Evolutionary conservation across 179 eudicot species (phyloP), one percentile per base, ranked within the genome.

Genomic region (Camellia oleifera): DNA sequence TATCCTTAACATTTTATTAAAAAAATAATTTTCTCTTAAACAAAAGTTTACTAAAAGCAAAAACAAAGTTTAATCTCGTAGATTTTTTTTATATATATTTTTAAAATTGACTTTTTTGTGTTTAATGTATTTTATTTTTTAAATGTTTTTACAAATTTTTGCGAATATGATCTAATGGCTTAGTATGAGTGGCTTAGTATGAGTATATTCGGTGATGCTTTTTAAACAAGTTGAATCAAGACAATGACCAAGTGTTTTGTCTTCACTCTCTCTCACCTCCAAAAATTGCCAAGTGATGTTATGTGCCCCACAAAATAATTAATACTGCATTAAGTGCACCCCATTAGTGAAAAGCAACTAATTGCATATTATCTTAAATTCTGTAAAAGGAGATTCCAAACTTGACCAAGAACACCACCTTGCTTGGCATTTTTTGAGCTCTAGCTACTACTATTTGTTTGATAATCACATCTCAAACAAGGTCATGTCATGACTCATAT

Each of bases 241-340:
- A 68, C 72, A 68, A 68, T 17, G 50, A 40, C n/a, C 68, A 48
- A 32, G 13, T 4, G 3, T 5, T 50, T 45, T 66, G 58, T 53
- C 48, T 76, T 76, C 67, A 72, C 32, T 71, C 45, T 50, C 32
- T 26, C 32, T 26, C 32, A 26, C 32, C 32, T 26, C 32, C n/a
- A 26, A 44, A 58, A 72, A 10, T 48, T 26, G 77, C 65, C n/a
- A 74, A 74, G 76, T 56, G 65, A 74, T 20, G 4, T 15, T 56
- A 74, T 17, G 50, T 26, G 61, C 23, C 63, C 32, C 32, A 26
- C 32, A 26, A 26, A 26, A 26, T 26, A 26, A 26, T 26, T 26
- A 54, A 7, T 53, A 73, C 63, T 11, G 5, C 45, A 26, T 74
- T 56, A 26, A 26, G 20, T 26, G 52, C 64, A 74, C 1, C 32